phyloP scores from a whole-genome alignment of 441 rosid species.

The Breynia disticha region DNA sequence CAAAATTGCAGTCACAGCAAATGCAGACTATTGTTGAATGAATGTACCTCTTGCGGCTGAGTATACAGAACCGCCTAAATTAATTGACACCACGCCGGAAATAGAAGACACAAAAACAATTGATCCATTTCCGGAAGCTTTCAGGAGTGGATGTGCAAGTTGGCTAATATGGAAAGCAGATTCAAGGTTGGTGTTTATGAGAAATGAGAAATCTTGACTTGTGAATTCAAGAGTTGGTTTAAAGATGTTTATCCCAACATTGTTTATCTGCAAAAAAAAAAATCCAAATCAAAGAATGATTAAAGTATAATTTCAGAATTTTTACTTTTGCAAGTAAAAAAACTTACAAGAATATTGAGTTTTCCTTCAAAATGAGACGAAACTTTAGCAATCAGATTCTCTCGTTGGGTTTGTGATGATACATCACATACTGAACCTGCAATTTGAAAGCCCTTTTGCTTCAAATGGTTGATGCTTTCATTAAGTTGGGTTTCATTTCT shows the following conservation, averaged over 20 bases:
- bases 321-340: neutral
- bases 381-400: neutral
- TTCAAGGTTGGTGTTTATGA: constrained; percentile 61
- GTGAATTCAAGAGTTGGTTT: constrained; percentile 65
- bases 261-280: too few relatives aligned
- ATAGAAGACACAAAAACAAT: constrained; percentile 83
- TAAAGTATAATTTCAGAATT: neutral
- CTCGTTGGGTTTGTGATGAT: neutral
- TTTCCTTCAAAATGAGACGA: neutral
- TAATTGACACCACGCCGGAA: constrained; percentile 38
- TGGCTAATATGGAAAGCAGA: constrained; percentile 71
- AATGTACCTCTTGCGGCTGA: constrained; percentile 58
- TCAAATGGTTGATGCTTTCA: neutral
- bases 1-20: too few relatives aligned
- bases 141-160: constrained; percentile 74
- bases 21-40: too few relatives aligned
- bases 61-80: constrained; percentile 48
- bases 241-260: constrained; percentile 73
- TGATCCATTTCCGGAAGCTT: constrained; percentile 63
- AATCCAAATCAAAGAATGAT: too few relatives aligned
- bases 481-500: neutral
- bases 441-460: neutral
- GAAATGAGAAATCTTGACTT: constrained; percentile 42
- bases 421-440: neutral
- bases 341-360: constrained; percentile 2